Base-by-base conservation (phyloP, 2,329 filamentous ascomycete species). In the Chrysoporthe deuterocubensis region DNA sequence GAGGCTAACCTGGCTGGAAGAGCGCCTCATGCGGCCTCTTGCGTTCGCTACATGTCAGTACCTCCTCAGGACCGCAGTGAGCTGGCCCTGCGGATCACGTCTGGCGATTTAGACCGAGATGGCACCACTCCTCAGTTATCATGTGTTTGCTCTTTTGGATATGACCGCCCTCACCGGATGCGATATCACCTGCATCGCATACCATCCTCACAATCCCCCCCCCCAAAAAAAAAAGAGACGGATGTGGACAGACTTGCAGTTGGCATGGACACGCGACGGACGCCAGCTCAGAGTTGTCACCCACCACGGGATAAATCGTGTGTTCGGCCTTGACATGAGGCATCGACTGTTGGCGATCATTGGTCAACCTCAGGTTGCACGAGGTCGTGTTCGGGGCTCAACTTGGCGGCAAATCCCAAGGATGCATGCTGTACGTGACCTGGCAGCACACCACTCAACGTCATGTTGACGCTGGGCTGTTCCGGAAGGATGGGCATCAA, bases 231-330 rank as follows among this genome's bases (percentile, higher is more conserved):
- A 26, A 26, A 26, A 9, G 11, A 26, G 14, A 67, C 54, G 43
- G 60, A 67, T 61, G 43, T 40, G 21, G 34, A 7, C 52, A 14
- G 21, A 6, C 65, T 50, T 43, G 50, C 65, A 67, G 50, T 50
- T 43, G 61, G 43, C 43, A 58, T 52, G 11, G 42, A 43, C 6
- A 11, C 13, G 16, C 21, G 37, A 46, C 13, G 21, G 18, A 18
- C 6, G 65, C 32, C 52, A 13, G n/a, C 26, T 11, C 26, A 50
- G 32, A 3, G 34, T 64, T 13, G 46, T 18, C 14, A 40, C 40
- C 26, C 26, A 26, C 50, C 50, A 32, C 50, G 59, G 42, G 43
- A 50, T 48, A 59, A 43, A 18, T n/a, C 34, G 54, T 40, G 54
- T 40, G 34, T 13, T 56, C 54, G 34, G 26, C 26, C 18, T 44